Evolutionary conservation across 805 yeast genomes (phyloP).

Genomic region (Pichia ethanolica): DNA sequence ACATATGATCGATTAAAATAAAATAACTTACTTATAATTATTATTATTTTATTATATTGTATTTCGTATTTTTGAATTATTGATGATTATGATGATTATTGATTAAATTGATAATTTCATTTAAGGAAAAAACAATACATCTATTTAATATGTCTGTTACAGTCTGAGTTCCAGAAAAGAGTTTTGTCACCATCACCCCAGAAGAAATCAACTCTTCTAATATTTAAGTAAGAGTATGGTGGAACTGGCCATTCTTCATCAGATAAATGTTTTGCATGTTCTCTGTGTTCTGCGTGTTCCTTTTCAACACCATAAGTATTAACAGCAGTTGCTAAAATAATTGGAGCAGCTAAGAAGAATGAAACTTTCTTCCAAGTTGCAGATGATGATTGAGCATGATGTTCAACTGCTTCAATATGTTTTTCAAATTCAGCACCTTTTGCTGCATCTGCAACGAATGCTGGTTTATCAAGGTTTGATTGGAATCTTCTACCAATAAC

Average conservation of each 20-base stretch:
- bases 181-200: slow-evolving; percentile 99
- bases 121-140: no score
- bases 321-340: slow-evolving; percentile 64
- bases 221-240: slow-evolving; percentile 77
- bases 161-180: slow-evolving; percentile 88
- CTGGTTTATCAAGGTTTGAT: slow-evolving; percentile 31
- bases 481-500: slow-evolving; percentile 28
- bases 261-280: slow-evolving; percentile 60
- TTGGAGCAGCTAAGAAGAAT: slow-evolving; percentile 74
- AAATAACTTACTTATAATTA: no score
- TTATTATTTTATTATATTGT: no score
- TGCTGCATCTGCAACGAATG: slow-evolving; percentile 43
- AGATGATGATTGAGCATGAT: slow-evolving; percentile 76
- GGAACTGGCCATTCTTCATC: slow-evolving; percentile 92
- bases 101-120: no score
- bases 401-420: slow-evolving; percentile 53
- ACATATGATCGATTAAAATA: no score
- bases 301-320: slow-evolving; percentile 77
- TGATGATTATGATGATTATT: no score
- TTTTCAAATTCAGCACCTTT: slow-evolving; percentile 68
- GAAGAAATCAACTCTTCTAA: slow-evolving; percentile 82
- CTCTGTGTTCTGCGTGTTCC: slow-evolving; percentile 87
- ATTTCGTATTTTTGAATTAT: no score
- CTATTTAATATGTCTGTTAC: slow-evolving; percentile 71
- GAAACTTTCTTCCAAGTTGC: slow-evolving; percentile 82